Evolutionary conservation across 2,329 filamentous ascomycete species (phyloP), one percentile per base, ranked within the genome.

Genomic region (Ophiosphaerella korrae): DNA sequence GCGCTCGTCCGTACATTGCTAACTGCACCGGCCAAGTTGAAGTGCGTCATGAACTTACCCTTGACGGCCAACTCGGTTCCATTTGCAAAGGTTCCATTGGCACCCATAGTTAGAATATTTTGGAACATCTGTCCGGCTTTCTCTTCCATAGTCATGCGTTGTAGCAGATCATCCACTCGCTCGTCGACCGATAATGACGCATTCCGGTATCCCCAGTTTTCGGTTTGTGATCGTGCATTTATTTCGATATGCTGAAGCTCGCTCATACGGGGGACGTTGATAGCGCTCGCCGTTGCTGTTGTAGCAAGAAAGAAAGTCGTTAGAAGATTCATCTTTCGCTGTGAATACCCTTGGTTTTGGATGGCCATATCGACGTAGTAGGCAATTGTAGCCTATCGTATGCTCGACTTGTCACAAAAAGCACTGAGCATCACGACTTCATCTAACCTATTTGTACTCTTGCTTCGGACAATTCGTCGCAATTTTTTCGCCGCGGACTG

Each of bases 41-140:
- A 80, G 38, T 81, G 79, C 1, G 77, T 77, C 38, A 74, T 73
- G 48, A 70, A 50, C 41, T 74, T 73, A 14, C 70, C 63, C 14
- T 63, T 60, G 14, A 78, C 62, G 48, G 70, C 57, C 26, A 67
- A 66, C 0, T 70, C 65, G 0, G 74, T 75, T 7, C 54, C 60
- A 37, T 69, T 71, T 6, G 55, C 51, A 8, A 75, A 45, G 6
- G 71, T 72, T 8, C 67, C 71, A 39, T 75, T 74, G 6, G 60
- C 46, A 1, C 70, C 71, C 36, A 64, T 57, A 5, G 53, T 61
- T 33, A 75, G 50, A 45, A 71, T 71, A 16, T 70, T 67, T 48
- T 80, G 77, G 57, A 79, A 80, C 45, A 81, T 69, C 54, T 80
- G 77, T 1, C 78, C 78, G 2, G 75, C 78, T 48, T 80, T 81